Base-by-base conservation (phyloP, 108 stramenopile genomes). In the Cyclotella kingstonii region DNA sequence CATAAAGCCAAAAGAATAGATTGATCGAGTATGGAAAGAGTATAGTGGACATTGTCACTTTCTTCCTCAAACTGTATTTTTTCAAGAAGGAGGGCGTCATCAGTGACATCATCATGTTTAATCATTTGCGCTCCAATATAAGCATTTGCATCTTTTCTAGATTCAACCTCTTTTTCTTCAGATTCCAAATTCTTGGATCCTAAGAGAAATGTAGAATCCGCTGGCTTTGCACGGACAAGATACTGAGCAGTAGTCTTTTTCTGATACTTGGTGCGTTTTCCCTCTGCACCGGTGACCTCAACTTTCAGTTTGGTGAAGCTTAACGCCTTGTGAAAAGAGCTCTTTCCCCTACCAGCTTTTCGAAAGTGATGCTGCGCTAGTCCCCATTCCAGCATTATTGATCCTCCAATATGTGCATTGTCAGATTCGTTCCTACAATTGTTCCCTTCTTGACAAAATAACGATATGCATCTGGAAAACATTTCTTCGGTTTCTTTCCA, bases 251-350 rank as follows among this genome's bases (percentile, higher is more conserved):
- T 84, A 19, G 80, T 75, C 22, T 84, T 74, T 62, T 82, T 62
- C 62, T 96, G 95, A 62, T 84, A 91, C 55, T 96, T 98, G 8
- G 94, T 96, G 25, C 94, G 73, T 77, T 86, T 89, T 10, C 96
- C 96, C 39, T 83, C 60, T 0, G 93, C 88, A 17, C 94, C 96
- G 10, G 93, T 95, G 14, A 97, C 76, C 54, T 82, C 65, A 25
- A 89, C 81, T 19, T 61, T 50, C 29, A 97, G 66, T 10, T 88
- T 80, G 1, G 81, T 81, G 30, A 65, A 46, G 35, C 78, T 70
- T 42, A 77, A 56, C 6, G 91, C 84, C 28, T 78, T 48, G 8
- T 59, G 43, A 72, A 93, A 93, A 7, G 68, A 82, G 4, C 53
- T 33, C 62, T 82, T 85, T 9, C 81, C 84, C 33, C 77, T 74